Evolutionary conservation across 2,329 filamentous ascomycete genomes (phyloP).

Genomic region (Penicillium sclerotigenum): DNA sequence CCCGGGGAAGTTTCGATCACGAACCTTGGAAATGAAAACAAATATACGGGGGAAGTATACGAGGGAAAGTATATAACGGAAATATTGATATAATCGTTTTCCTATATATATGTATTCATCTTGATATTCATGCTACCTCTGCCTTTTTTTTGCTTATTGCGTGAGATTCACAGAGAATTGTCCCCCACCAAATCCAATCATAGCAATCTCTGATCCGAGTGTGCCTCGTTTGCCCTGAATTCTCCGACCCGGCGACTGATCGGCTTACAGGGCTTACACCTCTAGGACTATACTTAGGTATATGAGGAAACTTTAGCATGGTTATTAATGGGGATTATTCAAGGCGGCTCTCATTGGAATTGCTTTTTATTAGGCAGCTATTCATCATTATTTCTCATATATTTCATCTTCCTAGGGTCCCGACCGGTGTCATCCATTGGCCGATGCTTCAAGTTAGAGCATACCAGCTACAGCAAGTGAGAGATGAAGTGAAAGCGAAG

Average conservation of each 20-base stretch:
- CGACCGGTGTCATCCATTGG: slow-evolving; percentile 3
- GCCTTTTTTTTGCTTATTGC: not conserved
- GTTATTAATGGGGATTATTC: not conserved
- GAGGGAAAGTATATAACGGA: not conserved
- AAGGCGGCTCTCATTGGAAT: not conserved
- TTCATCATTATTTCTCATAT: not conserved
- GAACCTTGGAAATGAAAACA: slow-evolving; percentile 7
- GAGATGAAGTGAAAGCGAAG: not conserved
- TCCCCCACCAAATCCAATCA: slow-evolving; percentile 5
- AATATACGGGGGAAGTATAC: not conserved
- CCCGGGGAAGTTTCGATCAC: slow-evolving; percentile 2
- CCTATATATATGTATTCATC: not conserved
- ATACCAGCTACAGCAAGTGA: not conserved
- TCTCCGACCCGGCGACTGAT: not conserved
- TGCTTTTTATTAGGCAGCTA: not conserved
- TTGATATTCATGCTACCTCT: not conserved
- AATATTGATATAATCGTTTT: not conserved
- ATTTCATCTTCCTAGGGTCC: not conserved
- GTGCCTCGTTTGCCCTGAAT: slow-evolving; percentile 3
- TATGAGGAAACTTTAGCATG: not conserved
- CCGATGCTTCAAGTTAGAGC: not conserved
- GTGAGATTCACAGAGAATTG: not conserved
- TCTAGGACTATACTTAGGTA: no score
- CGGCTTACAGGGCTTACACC: not conserved
- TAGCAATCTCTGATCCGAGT: slow-evolving; percentile 2